Base-by-base conservation (phyloP, 352 stramenopile species). In the Elongisporangium undulatum region DNA sequence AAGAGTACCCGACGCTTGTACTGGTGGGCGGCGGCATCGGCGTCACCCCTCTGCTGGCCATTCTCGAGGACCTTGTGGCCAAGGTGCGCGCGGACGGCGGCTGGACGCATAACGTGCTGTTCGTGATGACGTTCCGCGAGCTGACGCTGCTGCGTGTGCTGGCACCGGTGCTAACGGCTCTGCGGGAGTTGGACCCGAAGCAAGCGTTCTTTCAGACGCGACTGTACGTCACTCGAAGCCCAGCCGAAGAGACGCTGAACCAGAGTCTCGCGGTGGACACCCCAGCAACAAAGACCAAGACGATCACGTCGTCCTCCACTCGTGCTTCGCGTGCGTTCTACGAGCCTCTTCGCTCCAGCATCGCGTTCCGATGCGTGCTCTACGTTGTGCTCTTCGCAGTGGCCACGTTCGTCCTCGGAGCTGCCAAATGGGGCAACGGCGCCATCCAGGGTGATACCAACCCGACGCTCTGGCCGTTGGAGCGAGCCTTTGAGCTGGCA, bases 321-420 rank as follows among this genome's bases (percentile, higher is more conserved):
- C n/a, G n/a, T n/a, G 38, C 56, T 16, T 50, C 64, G 23, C 72
- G 70, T 16, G 60, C 74, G 0, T 87, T 87, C 64, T 79, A 80
- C 66, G 74, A 82, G 63, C 77, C 77, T n/a, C 56, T 87, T 56
- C 77, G 77, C 8, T 79, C 77, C 19, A 73, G 74, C 66, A 65
- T 68, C 39, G 55, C 10, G 5, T 49, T 79, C 15, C 69, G 69
- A 12, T 68, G 75, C 9, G 34, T 71, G 49, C 69, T 87, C 64
- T 66, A 74, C 29, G 41, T 75, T 1, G 62, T 64, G 48, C 64
- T 87, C 4, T 79, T 72, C 39, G 60, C 74, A 17, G 58, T 81
- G 7, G 66, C 65, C 3, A 74, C 77, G 20, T 60, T 72, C 22
- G 67, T 71, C 13, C 59, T 87, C 13, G 65, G 64, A 12, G 66